A percentile compares a stretch with the other conserved stretches of the same genome.
phyloP scores from a whole-genome alignment of 2,329 filamentous ascomycete genomes.

The Aspergillus quadricinctus region DNA sequence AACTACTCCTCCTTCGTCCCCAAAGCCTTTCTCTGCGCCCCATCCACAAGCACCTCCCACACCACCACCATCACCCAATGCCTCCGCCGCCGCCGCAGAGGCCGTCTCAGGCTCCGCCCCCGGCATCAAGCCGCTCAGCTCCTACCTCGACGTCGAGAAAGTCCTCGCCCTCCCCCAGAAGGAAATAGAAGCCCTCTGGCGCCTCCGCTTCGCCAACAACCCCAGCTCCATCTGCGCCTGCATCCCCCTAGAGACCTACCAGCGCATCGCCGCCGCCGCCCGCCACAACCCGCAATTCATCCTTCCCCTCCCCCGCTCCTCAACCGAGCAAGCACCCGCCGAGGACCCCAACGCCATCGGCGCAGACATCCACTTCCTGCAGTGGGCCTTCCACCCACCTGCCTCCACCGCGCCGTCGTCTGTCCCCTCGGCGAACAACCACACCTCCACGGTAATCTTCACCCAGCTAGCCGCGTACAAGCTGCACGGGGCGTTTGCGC shows the following conservation, averaged over 20 bases:
- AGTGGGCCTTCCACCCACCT: conserved; percentile 84
- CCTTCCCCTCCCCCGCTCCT: conserved; percentile 64
- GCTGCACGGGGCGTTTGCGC: conserved; percentile 78
- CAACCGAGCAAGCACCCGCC: conserved; percentile 16
- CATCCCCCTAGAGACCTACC: conserved; percentile 70
- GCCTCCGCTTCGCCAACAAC: conserved; percentile 73
- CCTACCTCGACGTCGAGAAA: conserved; percentile 77
- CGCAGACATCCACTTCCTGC: conserved; percentile 91
- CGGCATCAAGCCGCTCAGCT: conserved; percentile 61
- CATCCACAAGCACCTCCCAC: conserved; percentile 27
- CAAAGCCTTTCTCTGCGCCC: conserved; percentile 29
- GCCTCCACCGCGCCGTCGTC: conserved; percentile 28
- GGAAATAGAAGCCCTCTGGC: conserved; percentile 87
- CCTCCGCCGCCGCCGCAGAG: conserved; percentile 29
- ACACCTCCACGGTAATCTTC: conserved; percentile 76
- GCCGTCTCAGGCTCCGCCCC: conserved; percentile 47
- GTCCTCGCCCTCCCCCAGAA: conserved; percentile 66
- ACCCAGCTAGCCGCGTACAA: conserved; percentile 94
- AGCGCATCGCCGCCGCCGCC: conserved; percentile 66
- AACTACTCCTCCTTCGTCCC: conserved; percentile 28
- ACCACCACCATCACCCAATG: conserved; percentile 29
- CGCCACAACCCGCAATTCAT: conserved; percentile 81
- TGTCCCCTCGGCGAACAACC: conserved; percentile 43
- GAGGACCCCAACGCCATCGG: conserved; percentile 43
- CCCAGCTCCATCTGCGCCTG: conserved; percentile 76